These are phyloP conservation scores for Kuraishia cidri DNA, from an alignment of 805 yeast genomes.

Conservation along the genomic window DNA sequence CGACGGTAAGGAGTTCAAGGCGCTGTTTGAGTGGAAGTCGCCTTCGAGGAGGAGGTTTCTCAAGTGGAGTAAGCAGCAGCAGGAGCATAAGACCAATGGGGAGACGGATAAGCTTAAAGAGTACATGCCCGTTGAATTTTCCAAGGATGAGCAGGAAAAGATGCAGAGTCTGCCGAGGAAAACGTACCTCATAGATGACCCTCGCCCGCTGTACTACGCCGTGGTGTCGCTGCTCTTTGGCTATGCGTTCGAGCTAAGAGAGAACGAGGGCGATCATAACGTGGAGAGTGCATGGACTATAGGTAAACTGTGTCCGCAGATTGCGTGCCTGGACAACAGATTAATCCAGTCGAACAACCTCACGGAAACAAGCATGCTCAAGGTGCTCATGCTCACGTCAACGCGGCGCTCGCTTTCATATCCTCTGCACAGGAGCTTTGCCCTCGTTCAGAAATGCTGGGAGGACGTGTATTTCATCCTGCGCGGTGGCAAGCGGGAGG, in stretches of 20 bases:
- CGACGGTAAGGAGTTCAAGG: slow-evolving; percentile 31
- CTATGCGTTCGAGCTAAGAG: slow-evolving; percentile 66
- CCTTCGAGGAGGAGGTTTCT: slow-evolving; percentile 34
- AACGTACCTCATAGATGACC: slow-evolving; percentile 44
- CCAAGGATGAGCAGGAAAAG: slow-evolving; percentile 51
- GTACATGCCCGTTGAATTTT: slow-evolving; percentile 39
- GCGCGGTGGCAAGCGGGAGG: slow-evolving; percentile 58
- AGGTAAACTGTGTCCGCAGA: slow-evolving; percentile 78
- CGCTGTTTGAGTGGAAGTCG: slow-evolving; percentile 41
- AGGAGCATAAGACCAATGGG: slow-evolving; percentile 13
- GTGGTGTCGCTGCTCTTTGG: slow-evolving; percentile 64
- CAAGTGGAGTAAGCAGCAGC: slow-evolving; percentile 36
- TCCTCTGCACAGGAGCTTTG: slow-evolving; percentile 73
- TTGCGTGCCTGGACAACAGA: slow-evolving; percentile 61
- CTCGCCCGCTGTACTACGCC: slow-evolving; percentile 50
- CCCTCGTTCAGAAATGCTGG: slow-evolving; percentile 57
- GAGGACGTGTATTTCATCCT: slow-evolving; percentile 60
- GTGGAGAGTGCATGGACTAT: slow-evolving; percentile 93
- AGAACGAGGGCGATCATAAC: slow-evolving; percentile 60
- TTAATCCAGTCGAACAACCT: slow-evolving; percentile 25
- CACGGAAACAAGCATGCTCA: slow-evolving; percentile 29
- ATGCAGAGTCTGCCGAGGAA: slow-evolving; percentile 66
- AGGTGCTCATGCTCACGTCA: slow-evolving; percentile 49
- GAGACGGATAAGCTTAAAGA: slow-evolving; percentile 8
- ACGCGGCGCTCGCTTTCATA: slow-evolving; percentile 67